These are phyloP conservation scores for Davidsoniella australis DNA, from an alignment of 2,329 filamentous ascomycete genomes.

Conservation along the genomic window DNA sequence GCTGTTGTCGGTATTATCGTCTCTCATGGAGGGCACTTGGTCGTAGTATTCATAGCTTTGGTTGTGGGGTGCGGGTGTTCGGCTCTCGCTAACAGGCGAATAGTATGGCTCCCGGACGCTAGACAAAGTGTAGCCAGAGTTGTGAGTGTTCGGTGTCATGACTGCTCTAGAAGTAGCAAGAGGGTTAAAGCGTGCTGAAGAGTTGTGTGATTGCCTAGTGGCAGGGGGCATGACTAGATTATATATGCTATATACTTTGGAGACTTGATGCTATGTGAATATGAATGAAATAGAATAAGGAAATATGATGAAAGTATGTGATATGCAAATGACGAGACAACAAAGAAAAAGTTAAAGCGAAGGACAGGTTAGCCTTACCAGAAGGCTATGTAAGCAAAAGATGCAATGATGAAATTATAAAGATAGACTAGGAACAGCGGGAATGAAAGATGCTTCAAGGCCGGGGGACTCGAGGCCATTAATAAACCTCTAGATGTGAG, in stretches of 20 bases:
- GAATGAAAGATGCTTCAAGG: too few relatives aligned
- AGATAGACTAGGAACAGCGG: neutral
- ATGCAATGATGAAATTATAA: neutral
- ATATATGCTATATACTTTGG: too few relatives aligned
- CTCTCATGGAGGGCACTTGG: constrained; percentile 1
- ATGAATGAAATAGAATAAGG: constrained; percentile 2
- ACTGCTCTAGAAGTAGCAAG: neutral
- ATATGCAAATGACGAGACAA: neutral
- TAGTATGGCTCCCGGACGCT: constrained; percentile 10
- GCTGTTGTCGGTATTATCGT: constrained; percentile 6
- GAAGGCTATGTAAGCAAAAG: constrained; percentile 11
- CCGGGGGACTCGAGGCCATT: neutral
- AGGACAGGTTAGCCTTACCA: constrained; percentile 11
- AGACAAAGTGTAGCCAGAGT: constrained; percentile 6
- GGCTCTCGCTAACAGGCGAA: constrained; percentile 11
- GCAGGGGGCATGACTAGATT: constrained; percentile 28
- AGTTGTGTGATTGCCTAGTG: constrained; percentile 23
- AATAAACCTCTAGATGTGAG: neutral
- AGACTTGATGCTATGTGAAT: neutral
- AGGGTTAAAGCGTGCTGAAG: constrained; percentile 10
- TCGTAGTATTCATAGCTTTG: constrained; percentile 12
- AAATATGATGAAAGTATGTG: constrained; percentile 2
- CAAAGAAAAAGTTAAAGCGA: neutral
- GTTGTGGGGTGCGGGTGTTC: constrained; percentile 5
- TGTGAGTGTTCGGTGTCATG: constrained; percentile 2